Base-by-base conservation (phyloP, 352 stramenopile species). In the Phytophthora sansomeana region DNA sequence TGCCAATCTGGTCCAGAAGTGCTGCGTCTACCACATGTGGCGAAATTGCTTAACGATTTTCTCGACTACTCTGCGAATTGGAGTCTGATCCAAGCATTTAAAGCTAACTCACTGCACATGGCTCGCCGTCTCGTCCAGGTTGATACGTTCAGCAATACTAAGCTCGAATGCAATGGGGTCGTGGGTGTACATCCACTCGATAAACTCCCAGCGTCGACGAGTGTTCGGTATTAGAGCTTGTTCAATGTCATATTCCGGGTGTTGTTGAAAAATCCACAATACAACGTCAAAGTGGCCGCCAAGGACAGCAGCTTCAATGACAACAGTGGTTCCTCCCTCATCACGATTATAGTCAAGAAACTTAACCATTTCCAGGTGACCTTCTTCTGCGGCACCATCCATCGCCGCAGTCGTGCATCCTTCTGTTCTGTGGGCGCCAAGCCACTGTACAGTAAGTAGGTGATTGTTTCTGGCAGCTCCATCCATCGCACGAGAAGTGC, bases 291-390 rank as follows among this genome's bases (percentile, higher is more conserved):
- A 56, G 29, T 61, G 53, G 14, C 21, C 17, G 11, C 19, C 29
- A 28, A 35, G 9, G 11, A 63, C 43, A 13, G 44, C 56, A 41
- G 5, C 24, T 50, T 63, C 43, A 21, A 63, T 39, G 26, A 33
- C 49, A 35, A 19, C 49, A n/a, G 39, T 43, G 9, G 53, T 32
- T 16, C 43, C 54, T 19, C 55, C 57, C 19, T 64, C 57, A 5
- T n/a, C 5, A 10, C 26, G 44, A 42, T 51, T 16, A 7, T 2
- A 53, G 35, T 38, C 17, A 0, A 66, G 24, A 32, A 49, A 66
- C 24, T 59, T 33, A 1, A 66, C 28, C 30, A 58, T 47, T 36
- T 66, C 58, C 5, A 58, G 9, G 7, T 59, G 28, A 14, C 47
- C 47, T 39, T 19, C 6, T 26, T 33, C 17, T 5, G 47, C 48